phyloP scores from a whole-genome alignment of 176 grass and related monocot species.

The Ensete ventricosum region DNA sequence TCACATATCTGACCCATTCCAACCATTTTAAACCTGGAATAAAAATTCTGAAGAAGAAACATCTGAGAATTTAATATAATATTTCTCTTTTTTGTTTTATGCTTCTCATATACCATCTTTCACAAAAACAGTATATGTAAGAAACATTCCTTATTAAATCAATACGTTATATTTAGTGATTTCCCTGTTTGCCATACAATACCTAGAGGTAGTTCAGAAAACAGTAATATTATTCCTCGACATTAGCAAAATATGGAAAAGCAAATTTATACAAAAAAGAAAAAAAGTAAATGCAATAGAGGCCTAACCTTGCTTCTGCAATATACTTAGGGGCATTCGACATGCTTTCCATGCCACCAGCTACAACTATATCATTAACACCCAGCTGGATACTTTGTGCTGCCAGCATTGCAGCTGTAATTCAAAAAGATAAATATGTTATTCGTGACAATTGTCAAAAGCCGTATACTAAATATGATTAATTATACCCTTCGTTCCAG shows the following conservation, averaged over 20 bases:
- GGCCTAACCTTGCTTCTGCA: slow-evolving; percentile 47
- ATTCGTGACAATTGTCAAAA: neutral
- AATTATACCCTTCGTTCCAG: slow-evolving; percentile 67
- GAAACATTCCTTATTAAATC: neutral
- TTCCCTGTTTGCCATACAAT: neutral
- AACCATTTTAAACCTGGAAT: no score
- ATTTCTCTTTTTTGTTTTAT: no score
- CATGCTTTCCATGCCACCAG: slow-evolving; percentile 98
- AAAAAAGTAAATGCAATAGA: neutral
- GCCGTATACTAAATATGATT: neutral
- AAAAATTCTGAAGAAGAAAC: no score
- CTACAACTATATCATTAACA: slow-evolving; percentile 70
- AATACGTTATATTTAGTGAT: neutral
- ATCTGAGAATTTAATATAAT: no score
- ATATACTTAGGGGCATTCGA: slow-evolving; percentile 88
- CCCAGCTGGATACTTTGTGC: slow-evolving; percentile 85
- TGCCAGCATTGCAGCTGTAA: slow-evolving; percentile 70
- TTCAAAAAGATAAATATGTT: slow-evolving; percentile 5
- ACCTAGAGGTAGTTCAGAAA: neutral
- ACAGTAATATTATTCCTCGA: neutral
- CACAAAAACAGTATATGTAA: no score
- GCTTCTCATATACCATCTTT: no score
- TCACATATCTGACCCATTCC: no score
- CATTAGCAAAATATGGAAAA: neutral
- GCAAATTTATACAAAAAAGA: neutral